phyloP scores from a whole-genome alignment of 129 eudicot species.

The Artemisia annua region DNA sequence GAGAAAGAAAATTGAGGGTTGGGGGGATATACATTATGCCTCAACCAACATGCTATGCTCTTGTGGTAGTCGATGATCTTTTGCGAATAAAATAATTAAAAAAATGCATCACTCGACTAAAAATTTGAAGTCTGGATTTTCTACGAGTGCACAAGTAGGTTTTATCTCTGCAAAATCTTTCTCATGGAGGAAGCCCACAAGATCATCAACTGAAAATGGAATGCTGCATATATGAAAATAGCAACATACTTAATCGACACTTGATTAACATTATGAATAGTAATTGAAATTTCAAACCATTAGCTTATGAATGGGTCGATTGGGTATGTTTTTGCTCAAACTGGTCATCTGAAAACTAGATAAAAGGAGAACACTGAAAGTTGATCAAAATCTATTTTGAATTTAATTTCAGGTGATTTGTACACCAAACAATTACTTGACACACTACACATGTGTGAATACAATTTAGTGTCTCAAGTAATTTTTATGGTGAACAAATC shows the following conservation, averaged over 20 bases:
- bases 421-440: too few species aligned
- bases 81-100: not conserved
- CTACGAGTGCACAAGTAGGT: conserved; percentile 60
- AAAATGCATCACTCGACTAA: conserved; percentile 42
- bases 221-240: conserved; percentile 48
- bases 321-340: too few species aligned
- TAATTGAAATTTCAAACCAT: too few species aligned
- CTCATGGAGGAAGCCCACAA: conserved; percentile 41
- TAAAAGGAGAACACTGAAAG: too few species aligned
- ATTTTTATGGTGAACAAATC: too few species aligned
- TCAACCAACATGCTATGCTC: not conserved
- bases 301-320: too few species aligned
- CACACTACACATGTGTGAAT: too few species aligned
- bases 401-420: too few species aligned
- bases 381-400: too few species aligned
- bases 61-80: conserved; percentile 13
- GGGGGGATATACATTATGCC: conserved; percentile 33
- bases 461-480: too few species aligned
- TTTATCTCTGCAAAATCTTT: conserved; percentile 64
- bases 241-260: not conserved
- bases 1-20: not conserved
- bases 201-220: conserved; percentile 70
- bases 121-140: conserved; percentile 69
- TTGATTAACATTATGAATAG: not conserved
- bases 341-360: too few species aligned